Evolutionary conservation across 345 rosid species (phyloP), one percentile per base, ranked within the genome.

Genomic region (Moringa oleifera): DNA sequence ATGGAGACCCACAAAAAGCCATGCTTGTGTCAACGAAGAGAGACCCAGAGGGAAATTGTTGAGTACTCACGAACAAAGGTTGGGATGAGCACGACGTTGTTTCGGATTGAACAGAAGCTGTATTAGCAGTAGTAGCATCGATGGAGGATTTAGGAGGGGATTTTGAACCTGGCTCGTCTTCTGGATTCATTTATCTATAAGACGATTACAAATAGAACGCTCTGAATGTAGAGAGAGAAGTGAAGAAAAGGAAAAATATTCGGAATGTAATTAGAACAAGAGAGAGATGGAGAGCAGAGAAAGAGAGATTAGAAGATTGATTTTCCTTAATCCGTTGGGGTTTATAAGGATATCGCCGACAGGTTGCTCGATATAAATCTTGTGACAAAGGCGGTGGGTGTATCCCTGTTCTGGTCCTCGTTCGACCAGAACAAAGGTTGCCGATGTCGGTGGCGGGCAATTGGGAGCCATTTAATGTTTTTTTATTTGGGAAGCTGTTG

Each of bases 331-430:
- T 15, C 1, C 6, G 47, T 1, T 15, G 58, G 59, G 45, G 54
- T 53, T 57, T 70, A 70, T 67, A 72, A 45, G 68, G 50, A 36
- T 6, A 56, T 70, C 51, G 71, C 86, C 88, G 86, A 78, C 85
- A 70, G 63, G 76, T 83, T 75, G 84, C 76, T 58, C 22, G 37
- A 59, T 18, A 79, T 73, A 75, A 63, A 80, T 80, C 84, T 70
- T 10, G 15, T 23, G 51, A 59, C 64, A 67, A 23, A 78, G 88
- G 79, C 87, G 88, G 88, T 79, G 80, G 18, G 0, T 63, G 55
- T n/a, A 51, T 55, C 55, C 20, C 52, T 15, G 49, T 65, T 20
- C 46, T 18, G 49, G 64, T 20, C 51, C 79, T 45, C 62, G 58
- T 61, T 20, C 70, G 60, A 72, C 57, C 31, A 56, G 33, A 46